Evolutionary conservation across 495 filamentous ascomycete species (phyloP).

Genomic region (Saxophila tyrrhenica): DNA sequence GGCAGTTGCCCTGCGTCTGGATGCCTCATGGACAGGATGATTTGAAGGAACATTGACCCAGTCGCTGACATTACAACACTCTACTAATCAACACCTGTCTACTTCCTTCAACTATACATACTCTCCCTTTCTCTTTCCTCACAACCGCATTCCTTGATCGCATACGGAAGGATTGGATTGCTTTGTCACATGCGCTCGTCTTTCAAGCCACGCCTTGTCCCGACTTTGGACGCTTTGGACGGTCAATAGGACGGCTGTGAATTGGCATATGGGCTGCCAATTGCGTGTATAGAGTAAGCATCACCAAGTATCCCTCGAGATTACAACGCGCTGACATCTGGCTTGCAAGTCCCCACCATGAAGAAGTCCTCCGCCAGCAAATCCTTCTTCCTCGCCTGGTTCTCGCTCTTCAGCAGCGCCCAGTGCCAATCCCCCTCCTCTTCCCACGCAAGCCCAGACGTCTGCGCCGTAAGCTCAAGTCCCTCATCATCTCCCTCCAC

Average conservation of each 20-base stretch:
- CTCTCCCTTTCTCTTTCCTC: too few relatives aligned
- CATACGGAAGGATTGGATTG: too few relatives aligned
- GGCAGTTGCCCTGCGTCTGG: neutral
- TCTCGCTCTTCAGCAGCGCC: conserved; percentile 17
- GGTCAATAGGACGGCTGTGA: neutral
- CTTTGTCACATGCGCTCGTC: neutral
- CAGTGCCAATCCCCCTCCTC: conserved; percentile 12
- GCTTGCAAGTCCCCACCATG: conserved; percentile 7
- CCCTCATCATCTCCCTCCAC: neutral
- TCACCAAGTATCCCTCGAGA: neutral
- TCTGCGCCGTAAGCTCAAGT: conserved; percentile 51
- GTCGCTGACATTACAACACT: neutral
- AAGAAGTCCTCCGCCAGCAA: conserved; percentile 9
- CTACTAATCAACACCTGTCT: neutral
- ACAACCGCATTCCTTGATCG: too few relatives aligned
- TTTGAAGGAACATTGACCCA: neutral
- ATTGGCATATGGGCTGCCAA: neutral
- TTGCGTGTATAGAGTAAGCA: neutral
- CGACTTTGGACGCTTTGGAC: neutral
- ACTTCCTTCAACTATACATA: neutral
- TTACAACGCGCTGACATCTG: neutral
- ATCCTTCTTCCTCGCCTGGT: conserved; percentile 24
- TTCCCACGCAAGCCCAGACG: conserved; percentile 36
- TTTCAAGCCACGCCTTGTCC: neutral
- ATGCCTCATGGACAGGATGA: too few relatives aligned